Conservation (phyloP, 768 basidiomycete species). For the Daedalea quercina region DNA sequence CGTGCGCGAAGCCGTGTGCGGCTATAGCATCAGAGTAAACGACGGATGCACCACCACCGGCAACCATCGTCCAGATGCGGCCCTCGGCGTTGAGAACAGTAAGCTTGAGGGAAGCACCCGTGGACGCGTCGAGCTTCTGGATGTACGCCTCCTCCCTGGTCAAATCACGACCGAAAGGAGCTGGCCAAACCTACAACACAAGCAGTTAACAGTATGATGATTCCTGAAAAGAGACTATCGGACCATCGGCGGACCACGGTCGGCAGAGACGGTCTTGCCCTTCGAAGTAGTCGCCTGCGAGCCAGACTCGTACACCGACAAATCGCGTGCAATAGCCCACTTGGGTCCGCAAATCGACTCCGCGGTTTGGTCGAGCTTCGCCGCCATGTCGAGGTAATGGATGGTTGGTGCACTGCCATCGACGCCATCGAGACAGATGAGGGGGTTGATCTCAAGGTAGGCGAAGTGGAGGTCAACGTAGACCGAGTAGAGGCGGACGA, state of each 20-base stretch:
- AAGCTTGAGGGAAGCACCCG: slow-evolving; percentile 96
- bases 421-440: slow-evolving; percentile 85
- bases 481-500: slow-evolving; percentile 91
- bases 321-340: slow-evolving; percentile 96
- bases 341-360: slow-evolving; percentile 97
- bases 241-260: slow-evolving; percentile 97
- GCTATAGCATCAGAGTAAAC: slow-evolving; percentile 74
- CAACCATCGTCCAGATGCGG: slow-evolving; percentile 99
- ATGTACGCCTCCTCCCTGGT: slow-evolving; percentile 99
- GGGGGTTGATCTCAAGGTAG: slow-evolving; percentile 99
- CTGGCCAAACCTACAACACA: slow-evolving; percentile 61
- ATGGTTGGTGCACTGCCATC: slow-evolving; percentile 68
- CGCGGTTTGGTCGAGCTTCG: slow-evolving; percentile 98
- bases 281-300: slow-evolving; percentile 36
- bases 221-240: slow-evolving; percentile 7
- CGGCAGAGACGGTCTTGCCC: slow-evolving; percentile 57
- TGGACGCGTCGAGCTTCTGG: slow-evolving; percentile 94
- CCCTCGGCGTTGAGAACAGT: slow-evolving; percentile 95
- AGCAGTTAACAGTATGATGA: slow-evolving; percentile 4
- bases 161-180: slow-evolving; percentile 94
- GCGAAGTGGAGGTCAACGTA: slow-evolving; percentile 99
- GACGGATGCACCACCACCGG: slow-evolving; percentile 84
- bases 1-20: slow-evolving; percentile 92
- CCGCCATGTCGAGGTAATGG: slow-evolving; percentile 98
- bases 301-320: slow-evolving; percentile 60